Evolutionary conservation across 352 stramenopile species (phyloP), one percentile per base, ranked within the genome.

Genomic region (Hyaloperonospora brassicae): DNA sequence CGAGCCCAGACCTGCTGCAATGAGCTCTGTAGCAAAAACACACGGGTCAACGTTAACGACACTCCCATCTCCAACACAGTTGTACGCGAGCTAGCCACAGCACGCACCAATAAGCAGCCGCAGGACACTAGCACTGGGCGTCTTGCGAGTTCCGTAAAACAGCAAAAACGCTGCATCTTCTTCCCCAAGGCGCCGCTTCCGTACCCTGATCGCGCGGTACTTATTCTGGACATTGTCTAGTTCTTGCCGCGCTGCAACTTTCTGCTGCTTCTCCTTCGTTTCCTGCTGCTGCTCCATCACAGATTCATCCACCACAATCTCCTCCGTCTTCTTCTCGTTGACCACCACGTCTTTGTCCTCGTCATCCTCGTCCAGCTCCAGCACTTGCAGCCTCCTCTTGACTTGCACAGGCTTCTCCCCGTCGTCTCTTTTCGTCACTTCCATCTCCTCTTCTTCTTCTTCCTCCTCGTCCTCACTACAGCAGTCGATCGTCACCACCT

Each of bases 81-180:
- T 13, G 4, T 0, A 34, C 4, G 27, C 27, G 4, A 34, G 27
- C 27, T 8, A n/a, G 17, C n/a, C 24, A 22, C 7, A 30, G n/a
- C 17, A 70, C 72, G 45, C 66, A 81, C 79, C 76, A 45, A 89
- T 67, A 35, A 89, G 73, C 2, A 78, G 63, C 8, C 73, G 66
- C 5, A 89, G 57, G 12, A 84, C 73, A 23, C 47, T 55, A 0
- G 75, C 64, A 35, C 64, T 72, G 13, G 79, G 73, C 0, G 64
- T 61, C 52, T 87, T 69, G 34, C 73, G 66, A 9, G 70, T 65
- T 24, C 79, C 76, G 44, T 86, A 76, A 58, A 87, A 89, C 9
- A 89, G 65, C 44, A 87, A 38, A 50, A 86, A 82, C 13, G 72
- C 79, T 3, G 79, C 79, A 49, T 86, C 66, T 51, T 86, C 77